A percentile compares a stretch with the other conserved stretches of the same genome.
phyloP scores from a whole-genome alignment of 805 yeast genomes.

The Wickerhamomyces pijperi region DNA sequence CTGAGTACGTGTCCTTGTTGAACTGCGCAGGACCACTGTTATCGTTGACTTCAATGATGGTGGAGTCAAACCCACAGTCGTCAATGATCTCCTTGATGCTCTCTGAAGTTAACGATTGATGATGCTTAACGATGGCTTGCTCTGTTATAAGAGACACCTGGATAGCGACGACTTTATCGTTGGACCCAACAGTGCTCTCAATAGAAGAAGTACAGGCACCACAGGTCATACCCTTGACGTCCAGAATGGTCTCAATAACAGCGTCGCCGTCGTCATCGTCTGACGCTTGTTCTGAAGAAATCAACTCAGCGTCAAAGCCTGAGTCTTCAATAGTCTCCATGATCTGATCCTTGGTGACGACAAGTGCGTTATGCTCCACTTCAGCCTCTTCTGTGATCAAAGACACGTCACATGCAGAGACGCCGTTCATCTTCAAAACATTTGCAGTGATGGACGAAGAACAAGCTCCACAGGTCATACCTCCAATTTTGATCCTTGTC shows the following conservation, averaged over 20 bases:
- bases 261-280: neutral
- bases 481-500: conserved; percentile 19
- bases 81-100: conserved; percentile 47
- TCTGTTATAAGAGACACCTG: conserved; percentile 71
- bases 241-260: conserved; percentile 8
- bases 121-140: conserved; percentile 50
- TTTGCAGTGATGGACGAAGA: conserved; percentile 52
- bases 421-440: conserved; percentile 18
- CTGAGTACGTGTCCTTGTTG: neutral
- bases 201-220: conserved; percentile 44
- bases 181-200: conserved; percentile 35
- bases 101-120: conserved; percentile 18
- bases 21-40: neutral
- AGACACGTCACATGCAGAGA: conserved; percentile 42
- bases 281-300: conserved; percentile 1
- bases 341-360: neutral
- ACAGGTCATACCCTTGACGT: conserved; percentile 19
- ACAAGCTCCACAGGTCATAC: conserved; percentile 94
- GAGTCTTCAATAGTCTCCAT: conserved; percentile 50
- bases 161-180: conserved; percentile 41
- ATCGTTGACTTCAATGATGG: conserved; percentile 10
- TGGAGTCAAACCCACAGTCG: conserved; percentile 65
- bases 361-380: conserved; percentile 32
- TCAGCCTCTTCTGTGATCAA: conserved; percentile 66
- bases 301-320: conserved; percentile 48